A percentile compares a stretch with the other conserved stretches of the same genome.
phyloP scores from a whole-genome alignment of 1,284 basidiomycete genomes.

The Microbotryum intermedium region DNA sequence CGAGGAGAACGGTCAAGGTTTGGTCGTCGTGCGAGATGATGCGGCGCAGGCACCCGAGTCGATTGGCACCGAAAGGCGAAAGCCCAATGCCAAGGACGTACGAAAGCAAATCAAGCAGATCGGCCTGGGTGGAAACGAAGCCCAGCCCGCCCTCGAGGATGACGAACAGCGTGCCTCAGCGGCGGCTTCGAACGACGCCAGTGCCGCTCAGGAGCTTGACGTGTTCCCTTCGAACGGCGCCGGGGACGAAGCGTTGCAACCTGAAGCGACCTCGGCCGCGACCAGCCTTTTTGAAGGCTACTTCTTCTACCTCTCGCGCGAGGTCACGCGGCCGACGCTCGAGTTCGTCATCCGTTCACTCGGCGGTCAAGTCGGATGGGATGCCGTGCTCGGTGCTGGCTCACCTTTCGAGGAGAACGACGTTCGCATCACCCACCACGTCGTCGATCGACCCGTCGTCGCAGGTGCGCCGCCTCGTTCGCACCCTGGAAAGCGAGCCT shows the following conservation, averaged over 20 bases:
- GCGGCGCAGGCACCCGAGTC: conserved; percentile 35
- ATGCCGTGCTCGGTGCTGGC: conserved; percentile 66
- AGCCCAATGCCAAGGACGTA: conserved; percentile 45
- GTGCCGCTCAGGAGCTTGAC: conserved; percentile 42
- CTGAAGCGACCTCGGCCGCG: conserved; percentile 14
- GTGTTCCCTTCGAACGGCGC: conserved; percentile 40
- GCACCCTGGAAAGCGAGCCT: conserved; percentile 62
- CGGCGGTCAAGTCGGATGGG: conserved; percentile 72
- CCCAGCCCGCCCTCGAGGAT: conserved; percentile 15
- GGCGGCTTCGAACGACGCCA: conserved; percentile 45
- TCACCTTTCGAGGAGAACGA: conserved; percentile 60
- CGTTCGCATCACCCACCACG: conserved; percentile 80
- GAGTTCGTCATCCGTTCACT: conserved; percentile 91
- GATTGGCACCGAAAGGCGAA: conserved; percentile 35
- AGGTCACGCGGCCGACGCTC: conserved; percentile 83
- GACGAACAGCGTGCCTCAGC: conserved; percentile 36
- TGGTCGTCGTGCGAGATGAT: conserved; percentile 30
- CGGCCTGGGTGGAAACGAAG: conserved; percentile 22
- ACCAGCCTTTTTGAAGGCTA: conserved; percentile 66
- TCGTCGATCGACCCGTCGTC: conserved; percentile 74
- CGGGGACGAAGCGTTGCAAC: conserved; percentile 56
- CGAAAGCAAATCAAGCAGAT: conserved; percentile 47
- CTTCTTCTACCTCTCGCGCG: conserved; percentile 90
- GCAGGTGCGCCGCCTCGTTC: conserved; percentile 39
- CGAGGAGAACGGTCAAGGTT: conserved; percentile 45